Percentiles rank a stretch among this genome's conserved stretches.
Conservation (phyloP, 163 green algal species). For the Chlamydomonas reinhardtii region DNA sequence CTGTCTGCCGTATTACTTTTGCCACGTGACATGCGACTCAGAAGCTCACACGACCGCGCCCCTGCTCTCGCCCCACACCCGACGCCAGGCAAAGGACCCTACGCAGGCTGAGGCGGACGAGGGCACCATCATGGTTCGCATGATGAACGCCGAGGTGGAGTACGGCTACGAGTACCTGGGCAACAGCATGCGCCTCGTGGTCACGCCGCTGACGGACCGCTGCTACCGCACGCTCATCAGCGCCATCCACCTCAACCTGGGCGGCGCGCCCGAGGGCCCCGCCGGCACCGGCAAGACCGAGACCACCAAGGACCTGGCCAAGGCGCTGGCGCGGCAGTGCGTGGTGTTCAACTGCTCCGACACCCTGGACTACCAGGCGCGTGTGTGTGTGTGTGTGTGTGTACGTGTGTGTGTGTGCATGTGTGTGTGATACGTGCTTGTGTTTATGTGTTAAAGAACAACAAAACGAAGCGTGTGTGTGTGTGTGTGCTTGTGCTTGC, state of each 20-base stretch:
- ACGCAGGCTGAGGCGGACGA: conserved; percentile 53
- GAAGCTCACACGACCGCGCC: no score
- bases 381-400: not conserved
- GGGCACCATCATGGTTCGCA: conserved; percentile 77
- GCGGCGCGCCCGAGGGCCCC: conserved; percentile 80
- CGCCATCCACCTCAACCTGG: conserved; percentile 80
- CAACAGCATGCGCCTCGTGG: conserved; percentile 78
- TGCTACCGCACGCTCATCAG: conserved; percentile 83
- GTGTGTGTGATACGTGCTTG: no score
- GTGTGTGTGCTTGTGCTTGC: no score
- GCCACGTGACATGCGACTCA: no score
- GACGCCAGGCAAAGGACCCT: conserved; percentile 41
- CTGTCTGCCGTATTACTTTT: no score
- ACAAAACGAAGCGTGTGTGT: no score
- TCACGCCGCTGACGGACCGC: conserved; percentile 82
- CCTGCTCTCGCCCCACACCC: no score
- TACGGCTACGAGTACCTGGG: conserved; percentile 91
- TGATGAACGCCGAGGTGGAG: conserved; percentile 87
- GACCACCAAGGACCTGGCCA: conserved; percentile 86
- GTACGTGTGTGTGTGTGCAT: no score
- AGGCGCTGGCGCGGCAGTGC: conserved; percentile 80
- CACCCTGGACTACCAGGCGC: conserved; percentile 51
- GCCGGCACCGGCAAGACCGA: conserved; percentile 85
- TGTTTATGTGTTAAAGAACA: no score
- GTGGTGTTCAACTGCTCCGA: conserved; percentile 90